A percentile compares a stretch with the other conserved stretches of the same genome.
Evolutionary conservation across 139 green algal genomes (phyloP).

Genomic region (Chlorella sp.): DNA sequence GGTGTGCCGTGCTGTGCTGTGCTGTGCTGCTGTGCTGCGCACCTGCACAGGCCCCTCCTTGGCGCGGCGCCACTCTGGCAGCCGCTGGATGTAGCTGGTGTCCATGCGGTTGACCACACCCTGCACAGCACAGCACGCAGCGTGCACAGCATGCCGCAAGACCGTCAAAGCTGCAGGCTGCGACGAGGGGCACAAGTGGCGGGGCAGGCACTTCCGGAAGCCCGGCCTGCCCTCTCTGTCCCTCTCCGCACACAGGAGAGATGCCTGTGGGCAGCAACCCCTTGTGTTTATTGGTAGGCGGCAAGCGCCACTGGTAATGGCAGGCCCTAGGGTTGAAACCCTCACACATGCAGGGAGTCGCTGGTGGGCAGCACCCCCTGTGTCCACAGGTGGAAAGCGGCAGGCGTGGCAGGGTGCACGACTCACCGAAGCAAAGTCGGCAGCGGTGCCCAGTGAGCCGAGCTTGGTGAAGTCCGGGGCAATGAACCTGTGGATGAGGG

Average conservation of each 20-base stretch:
- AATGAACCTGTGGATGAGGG: neutral
- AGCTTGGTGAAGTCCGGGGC: constrained; percentile 41
- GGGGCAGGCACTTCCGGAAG: neutral
- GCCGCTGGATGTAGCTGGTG: constrained; percentile 29
- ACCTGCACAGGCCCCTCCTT: constrained; percentile 22
- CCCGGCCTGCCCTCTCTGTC: too few species aligned
- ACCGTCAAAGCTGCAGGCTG: neutral
- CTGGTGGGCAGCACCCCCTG: too few species aligned
- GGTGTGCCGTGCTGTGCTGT: neutral
- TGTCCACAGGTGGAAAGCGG: too few species aligned
- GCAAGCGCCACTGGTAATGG: too few species aligned
- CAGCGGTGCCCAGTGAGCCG: constrained; percentile 31
- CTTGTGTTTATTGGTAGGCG: too few species aligned
- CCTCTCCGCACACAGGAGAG: too few species aligned
- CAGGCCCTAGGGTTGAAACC: too few species aligned
- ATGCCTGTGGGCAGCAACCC: neutral
- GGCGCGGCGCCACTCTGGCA: constrained; percentile 17
- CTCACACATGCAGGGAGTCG: too few species aligned
- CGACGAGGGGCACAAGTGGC: too few species aligned
- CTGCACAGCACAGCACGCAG: neutral
- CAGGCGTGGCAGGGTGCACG: too few species aligned
- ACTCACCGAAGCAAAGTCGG: constrained; percentile 16
- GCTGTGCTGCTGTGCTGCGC: neutral
- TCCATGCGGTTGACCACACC: constrained; percentile 44
- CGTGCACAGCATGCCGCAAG: neutral